phyloP scores from a whole-genome alignment of 805 yeast genomes.

The Candida golubevii region DNA sequence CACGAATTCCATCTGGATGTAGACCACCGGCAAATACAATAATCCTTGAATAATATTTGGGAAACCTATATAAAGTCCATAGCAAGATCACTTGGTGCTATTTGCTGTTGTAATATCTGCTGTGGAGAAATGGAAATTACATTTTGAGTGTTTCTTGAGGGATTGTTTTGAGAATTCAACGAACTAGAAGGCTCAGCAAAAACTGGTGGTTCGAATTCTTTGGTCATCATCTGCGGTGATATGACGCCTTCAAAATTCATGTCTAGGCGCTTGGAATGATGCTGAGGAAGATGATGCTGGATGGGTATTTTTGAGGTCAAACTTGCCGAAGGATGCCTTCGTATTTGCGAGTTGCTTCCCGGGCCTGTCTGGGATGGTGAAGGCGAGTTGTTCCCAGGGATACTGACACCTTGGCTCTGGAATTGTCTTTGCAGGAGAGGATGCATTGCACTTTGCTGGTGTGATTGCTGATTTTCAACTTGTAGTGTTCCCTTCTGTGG shows the following conservation, averaged over 20 bases:
- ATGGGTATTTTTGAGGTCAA: conserved; percentile 6
- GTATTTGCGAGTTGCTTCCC: conserved; percentile 2
- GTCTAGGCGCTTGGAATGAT: conserved; percentile 10
- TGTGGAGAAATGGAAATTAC: conserved; percentile 33
- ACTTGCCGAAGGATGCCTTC: conserved; percentile 3
- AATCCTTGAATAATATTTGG: neutral
- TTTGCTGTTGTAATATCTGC: conserved; percentile 33
- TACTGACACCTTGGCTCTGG: neutral
- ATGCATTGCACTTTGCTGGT: too few relatives aligned
- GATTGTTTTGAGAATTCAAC: neutral
- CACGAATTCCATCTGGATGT: conserved; percentile 21
- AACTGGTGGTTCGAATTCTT: conserved; percentile 10
- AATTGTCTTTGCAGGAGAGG: too few relatives aligned
- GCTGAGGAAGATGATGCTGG: conserved; percentile 9
- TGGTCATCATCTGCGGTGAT: conserved; percentile 16
- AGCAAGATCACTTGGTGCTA: conserved; percentile 12
- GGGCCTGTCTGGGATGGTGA: conserved; percentile 8
- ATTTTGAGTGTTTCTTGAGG: too few relatives aligned
- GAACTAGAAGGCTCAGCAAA: conserved; percentile 1
- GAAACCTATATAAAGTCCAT: conserved; percentile 26
- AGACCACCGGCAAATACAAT: neutral
- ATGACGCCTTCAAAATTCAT: conserved; percentile 10
- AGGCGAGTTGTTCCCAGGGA: conserved; percentile 3
- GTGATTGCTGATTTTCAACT: too few relatives aligned
- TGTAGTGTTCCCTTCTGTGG: too few relatives aligned